Percentiles rank a stretch among this genome's conserved stretches.
Evolutionary conservation across 768 basidiomycete species (phyloP).

Genomic region (Pleurotus sapidus): DNA sequence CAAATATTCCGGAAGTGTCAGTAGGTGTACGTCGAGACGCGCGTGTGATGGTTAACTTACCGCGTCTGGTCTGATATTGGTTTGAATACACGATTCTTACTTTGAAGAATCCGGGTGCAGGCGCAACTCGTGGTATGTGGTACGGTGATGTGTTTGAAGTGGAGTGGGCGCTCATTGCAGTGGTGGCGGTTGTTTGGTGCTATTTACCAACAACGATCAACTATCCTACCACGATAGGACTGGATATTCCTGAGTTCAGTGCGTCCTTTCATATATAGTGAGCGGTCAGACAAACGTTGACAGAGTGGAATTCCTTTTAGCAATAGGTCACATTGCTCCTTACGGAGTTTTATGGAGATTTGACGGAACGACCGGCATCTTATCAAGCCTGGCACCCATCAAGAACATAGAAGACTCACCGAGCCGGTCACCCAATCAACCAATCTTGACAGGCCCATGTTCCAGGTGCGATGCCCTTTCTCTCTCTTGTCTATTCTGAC

Average conservation of each 20-base stretch:
- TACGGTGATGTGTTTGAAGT: too few relatives aligned
- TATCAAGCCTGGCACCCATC: neutral
- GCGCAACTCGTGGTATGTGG: too few relatives aligned
- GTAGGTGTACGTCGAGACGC: neutral
- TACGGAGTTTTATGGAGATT: conserved; percentile 4
- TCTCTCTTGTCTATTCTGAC: neutral
- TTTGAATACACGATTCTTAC: too few relatives aligned
- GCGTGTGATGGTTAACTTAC: neutral
- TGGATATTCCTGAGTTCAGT: too few relatives aligned
- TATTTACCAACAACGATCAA: too few relatives aligned
- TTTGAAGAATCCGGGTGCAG: too few relatives aligned
- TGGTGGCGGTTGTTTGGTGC: too few relatives aligned
- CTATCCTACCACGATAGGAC: too few relatives aligned
- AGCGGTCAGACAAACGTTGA: too few relatives aligned
- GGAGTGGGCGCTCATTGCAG: too few relatives aligned
- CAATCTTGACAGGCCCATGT: neutral
- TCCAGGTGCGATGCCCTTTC: neutral
- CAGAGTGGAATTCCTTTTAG: neutral
- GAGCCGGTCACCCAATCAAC: neutral
- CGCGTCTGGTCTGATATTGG: neutral
- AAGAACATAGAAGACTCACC: neutral
- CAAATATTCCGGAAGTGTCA: neutral
- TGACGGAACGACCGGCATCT: conserved; percentile 4
- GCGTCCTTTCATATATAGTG: too few relatives aligned
- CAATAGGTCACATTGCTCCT: neutral